phyloP scores from a whole-genome alignment of 169 alveolate genomes.

The Plasmodium relictum region DNA sequence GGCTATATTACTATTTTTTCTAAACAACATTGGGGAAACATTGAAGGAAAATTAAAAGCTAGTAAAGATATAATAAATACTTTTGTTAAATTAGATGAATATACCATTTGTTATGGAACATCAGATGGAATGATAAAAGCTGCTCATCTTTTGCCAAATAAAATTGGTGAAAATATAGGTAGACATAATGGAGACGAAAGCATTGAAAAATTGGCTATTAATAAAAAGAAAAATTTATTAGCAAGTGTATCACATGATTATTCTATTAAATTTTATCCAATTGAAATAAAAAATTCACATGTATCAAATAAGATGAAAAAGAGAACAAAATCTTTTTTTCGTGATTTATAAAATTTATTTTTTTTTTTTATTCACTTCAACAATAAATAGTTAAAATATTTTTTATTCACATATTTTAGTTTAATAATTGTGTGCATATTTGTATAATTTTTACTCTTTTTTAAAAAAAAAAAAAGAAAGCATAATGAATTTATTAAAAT shows the following conservation, averaged over 20 bases:
- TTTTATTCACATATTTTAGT: no score
- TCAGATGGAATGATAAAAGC: slow-evolving; percentile 47
- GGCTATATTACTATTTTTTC: slow-evolving; percentile 56
- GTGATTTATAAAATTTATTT: slow-evolving; percentile 14
- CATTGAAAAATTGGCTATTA: slow-evolving; percentile 56
- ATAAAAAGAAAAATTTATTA: slow-evolving; percentile 51
- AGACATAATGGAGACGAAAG: slow-evolving; percentile 6
- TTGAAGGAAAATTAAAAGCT: slow-evolving; percentile 49
- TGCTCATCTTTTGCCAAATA: slow-evolving; percentile 38
- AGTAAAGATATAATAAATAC: slow-evolving; percentile 62
- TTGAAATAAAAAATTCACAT: slow-evolving; percentile 20
- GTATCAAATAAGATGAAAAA: slow-evolving; percentile 25
- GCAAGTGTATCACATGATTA: slow-evolving; percentile 50
- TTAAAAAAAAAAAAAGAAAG: no score
- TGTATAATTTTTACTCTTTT: no score
- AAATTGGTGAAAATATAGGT: slow-evolving; percentile 55
- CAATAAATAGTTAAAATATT: no score
- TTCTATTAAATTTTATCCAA: slow-evolving; percentile 52
- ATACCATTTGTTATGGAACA: slow-evolving; percentile 54
- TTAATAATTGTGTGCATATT: no score
- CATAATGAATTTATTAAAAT: no score
- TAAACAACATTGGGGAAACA: slow-evolving; percentile 48
- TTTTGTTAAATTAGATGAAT: slow-evolving; percentile 54
- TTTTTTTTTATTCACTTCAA: no score
- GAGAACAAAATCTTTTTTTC: slow-evolving; percentile 53